phyloP scores from a whole-genome alignment of 768 basidiomycete species.

The Tulasnella sp. region DNA sequence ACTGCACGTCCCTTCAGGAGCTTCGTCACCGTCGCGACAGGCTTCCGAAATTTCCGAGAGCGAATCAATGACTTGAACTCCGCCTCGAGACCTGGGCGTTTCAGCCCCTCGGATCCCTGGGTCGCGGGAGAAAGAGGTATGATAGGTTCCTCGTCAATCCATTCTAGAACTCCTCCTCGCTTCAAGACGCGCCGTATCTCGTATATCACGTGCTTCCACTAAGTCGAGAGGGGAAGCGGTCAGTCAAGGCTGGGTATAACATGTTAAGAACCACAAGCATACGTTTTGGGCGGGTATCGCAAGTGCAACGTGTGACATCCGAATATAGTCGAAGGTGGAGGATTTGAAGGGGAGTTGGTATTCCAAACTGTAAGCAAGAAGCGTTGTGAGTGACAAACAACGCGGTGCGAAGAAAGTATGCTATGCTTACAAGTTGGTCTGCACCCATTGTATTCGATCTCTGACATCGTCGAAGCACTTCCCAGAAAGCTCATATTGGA shows the following conservation, averaged over 20 bases:
- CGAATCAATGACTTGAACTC: not conserved
- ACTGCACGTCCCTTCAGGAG: not conserved
- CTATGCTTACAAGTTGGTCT: constrained; percentile 55
- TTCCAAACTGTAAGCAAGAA: constrained; percentile 34
- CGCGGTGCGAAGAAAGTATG: not conserved
- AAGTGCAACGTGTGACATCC: constrained; percentile 58
- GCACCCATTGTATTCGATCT: constrained; percentile 33
- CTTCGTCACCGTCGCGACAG: not conserved
- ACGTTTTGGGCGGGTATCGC: constrained; percentile 42
- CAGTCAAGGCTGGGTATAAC: constrained; percentile 19
- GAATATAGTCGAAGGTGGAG: constrained; percentile 57
- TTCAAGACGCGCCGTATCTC: constrained; percentile 56
- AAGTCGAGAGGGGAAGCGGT: no score
- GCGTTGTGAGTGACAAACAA: not conserved
- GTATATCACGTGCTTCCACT: constrained; percentile 47
- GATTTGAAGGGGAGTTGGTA: constrained; percentile 51
- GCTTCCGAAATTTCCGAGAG: not conserved
- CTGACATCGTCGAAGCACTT: constrained; percentile 33
- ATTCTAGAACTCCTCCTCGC: constrained; percentile 52
- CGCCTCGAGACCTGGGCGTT: not conserved
- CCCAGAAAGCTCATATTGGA: constrained; percentile 18
- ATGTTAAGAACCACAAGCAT: not conserved
- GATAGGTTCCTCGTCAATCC: constrained; percentile 14
- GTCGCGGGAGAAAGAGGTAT: not conserved
- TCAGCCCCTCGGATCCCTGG: not conserved